These are phyloP conservation scores for Gigaspora rosea DNA, from an alignment of 192 early-diverging fungal genomes.

Conservation along the genomic window DNA sequence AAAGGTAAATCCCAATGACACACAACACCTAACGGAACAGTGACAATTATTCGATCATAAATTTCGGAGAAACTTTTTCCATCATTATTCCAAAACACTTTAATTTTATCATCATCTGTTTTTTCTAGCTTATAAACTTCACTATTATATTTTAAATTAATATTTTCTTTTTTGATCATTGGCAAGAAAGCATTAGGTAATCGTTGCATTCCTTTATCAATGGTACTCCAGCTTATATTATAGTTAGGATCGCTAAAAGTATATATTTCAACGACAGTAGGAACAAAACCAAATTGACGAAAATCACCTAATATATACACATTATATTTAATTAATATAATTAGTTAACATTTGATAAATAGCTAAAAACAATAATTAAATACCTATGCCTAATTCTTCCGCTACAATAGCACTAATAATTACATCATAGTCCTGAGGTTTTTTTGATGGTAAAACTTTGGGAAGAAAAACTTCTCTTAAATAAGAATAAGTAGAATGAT, in stretches of 20 bases:
- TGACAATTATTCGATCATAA: slow-evolving; percentile 39
- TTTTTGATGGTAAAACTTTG: no score
- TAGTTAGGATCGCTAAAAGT: neutral
- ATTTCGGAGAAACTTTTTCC: neutral
- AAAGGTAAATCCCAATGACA: slow-evolving; percentile 38
- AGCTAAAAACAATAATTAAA: no score
- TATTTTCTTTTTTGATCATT: no score
- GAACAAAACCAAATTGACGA: no score
- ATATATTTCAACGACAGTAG: no score
- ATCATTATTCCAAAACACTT: slow-evolving; percentile 33
- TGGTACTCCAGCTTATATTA: slow-evolving; percentile 19
- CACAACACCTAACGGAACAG: slow-evolving; percentile 36
- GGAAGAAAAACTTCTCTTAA: neutral
- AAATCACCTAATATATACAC: no score
- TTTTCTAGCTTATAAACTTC: slow-evolving; percentile 35
- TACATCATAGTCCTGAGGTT: no score
- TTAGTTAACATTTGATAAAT: no score
- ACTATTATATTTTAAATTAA: slow-evolving; percentile 26
- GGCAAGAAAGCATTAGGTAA: slow-evolving; percentile 36
- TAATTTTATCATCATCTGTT: slow-evolving; percentile 23
- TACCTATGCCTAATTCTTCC: no score
- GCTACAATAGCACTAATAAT: no score
- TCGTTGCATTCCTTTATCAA: slow-evolving; percentile 38
- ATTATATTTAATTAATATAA: no score
- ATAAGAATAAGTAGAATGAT: neutral